phyloP scores from a whole-genome alignment of 495 filamentous ascomycete species.

The Hyaloscypha finlandica region DNA sequence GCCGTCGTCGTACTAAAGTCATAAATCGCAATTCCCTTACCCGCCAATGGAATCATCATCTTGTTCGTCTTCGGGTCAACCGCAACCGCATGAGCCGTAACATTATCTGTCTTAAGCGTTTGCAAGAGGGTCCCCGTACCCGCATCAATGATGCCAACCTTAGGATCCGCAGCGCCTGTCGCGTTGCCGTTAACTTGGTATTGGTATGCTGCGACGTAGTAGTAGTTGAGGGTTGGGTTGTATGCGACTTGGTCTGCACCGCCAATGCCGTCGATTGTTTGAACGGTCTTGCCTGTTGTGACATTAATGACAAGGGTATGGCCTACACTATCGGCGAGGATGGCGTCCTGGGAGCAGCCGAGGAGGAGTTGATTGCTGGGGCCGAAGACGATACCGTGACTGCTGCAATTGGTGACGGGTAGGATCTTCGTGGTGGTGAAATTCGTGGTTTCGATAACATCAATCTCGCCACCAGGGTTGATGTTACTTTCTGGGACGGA shows the following conservation, averaged over 20 bases:
- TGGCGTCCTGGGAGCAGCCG: neutral
- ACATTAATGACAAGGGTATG: neutral
- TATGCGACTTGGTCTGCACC: constrained; percentile 8
- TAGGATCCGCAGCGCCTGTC: neutral
- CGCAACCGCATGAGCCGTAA: constrained; percentile 3
- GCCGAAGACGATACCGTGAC: constrained; percentile 3
- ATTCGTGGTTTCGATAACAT: neutral
- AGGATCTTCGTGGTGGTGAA: constrained; percentile 1
- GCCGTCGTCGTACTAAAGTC: neutral
- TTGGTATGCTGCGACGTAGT: constrained; percentile 4
- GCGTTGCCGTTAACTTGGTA: neutral
- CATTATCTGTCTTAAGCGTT: constrained; percentile 4
- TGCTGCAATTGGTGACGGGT: neutral
- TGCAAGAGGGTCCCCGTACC: neutral
- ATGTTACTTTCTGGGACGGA: neutral
- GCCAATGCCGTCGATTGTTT: neutral
- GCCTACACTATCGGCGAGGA: neutral
- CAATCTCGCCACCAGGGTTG: neutral
- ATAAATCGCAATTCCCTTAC: constrained; percentile 1
- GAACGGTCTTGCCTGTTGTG: neutral
- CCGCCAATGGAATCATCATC: neutral
- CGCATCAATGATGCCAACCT: neutral
- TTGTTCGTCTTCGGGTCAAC: neutral
- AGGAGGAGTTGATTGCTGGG: constrained; percentile 5
- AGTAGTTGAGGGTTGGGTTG: neutral